Evolutionary conservation across 2,329 filamentous ascomycete species (phyloP).

Genomic region (Atkinsonella hypoxylon): DNA sequence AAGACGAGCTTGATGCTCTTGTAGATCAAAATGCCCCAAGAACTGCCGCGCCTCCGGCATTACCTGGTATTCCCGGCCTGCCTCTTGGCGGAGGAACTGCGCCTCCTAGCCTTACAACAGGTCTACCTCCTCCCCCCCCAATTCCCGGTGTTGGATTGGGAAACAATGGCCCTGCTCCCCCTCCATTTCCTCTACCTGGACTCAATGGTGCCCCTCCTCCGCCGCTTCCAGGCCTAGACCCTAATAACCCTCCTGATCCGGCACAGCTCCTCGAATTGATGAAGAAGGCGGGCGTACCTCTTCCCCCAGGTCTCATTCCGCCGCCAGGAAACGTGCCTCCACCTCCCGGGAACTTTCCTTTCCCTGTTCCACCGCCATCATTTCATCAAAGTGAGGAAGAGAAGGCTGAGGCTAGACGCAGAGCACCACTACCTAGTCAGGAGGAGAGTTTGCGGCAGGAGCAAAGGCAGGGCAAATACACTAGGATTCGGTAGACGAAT

Average conservation of each 20-base stretch:
- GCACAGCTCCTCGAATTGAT: constrained; percentile 52
- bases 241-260: constrained; percentile 47
- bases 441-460: constrained; percentile 70
- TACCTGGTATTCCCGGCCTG: constrained; percentile 50
- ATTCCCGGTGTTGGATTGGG: constrained; percentile 39
- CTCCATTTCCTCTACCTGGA: constrained; percentile 41
- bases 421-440: constrained; percentile 70
- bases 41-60: constrained; percentile 30
- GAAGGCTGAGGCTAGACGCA: constrained; percentile 29
- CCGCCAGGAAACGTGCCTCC: constrained; percentile 26
- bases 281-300: constrained; percentile 50
- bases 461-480: constrained; percentile 55
- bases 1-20: constrained; percentile 86
- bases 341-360: constrained; percentile 20
- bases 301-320: constrained; percentile 39
- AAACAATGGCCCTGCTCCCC: constrained; percentile 30
- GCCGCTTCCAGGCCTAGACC: constrained; percentile 44
- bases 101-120: constrained; percentile 31
- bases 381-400: constrained; percentile 23
- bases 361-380: constrained; percentile 26
- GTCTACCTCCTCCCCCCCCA: constrained; percentile 27
- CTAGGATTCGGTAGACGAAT: constrained; percentile 18
- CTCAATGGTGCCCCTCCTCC: constrained; percentile 34
- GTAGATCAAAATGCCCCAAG: constrained; percentile 73
- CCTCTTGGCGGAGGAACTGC: constrained; percentile 26